A percentile compares a stretch with the other conserved stretches of the same genome.
Evolutionary conservation across 345 rosid genomes (phyloP).

Genomic region (Euphorbia peplus): DNA sequence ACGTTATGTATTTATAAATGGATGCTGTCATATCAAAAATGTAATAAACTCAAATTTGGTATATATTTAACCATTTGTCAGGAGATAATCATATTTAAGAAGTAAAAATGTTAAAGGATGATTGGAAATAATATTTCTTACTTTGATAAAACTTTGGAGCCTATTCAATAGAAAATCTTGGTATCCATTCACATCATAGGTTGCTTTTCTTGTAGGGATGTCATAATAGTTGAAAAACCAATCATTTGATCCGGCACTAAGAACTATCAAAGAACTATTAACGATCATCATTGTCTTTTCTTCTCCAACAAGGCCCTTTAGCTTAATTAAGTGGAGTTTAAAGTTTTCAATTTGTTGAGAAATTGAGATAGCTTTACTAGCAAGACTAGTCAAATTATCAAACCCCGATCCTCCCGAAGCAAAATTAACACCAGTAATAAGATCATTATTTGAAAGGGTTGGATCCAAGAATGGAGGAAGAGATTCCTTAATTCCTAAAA

Average conservation of each 20-base stretch:
- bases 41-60: no score
- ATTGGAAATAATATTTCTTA: no score
- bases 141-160: constrained; percentile 36
- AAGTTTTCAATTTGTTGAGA: constrained; percentile 41
- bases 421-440: constrained; percentile 40
- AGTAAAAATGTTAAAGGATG: no score
- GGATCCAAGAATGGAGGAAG: constrained; percentile 46
- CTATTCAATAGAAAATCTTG: constrained; percentile 42
- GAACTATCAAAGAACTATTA: constrained; percentile 35
- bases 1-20: no score
- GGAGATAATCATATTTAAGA: no score
- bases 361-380: constrained; percentile 31
- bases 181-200: constrained; percentile 36
- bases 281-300: constrained; percentile 39
- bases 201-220: constrained; percentile 28
- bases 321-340: constrained; percentile 33
- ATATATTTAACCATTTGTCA: no score
- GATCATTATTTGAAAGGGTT: constrained; percentile 19
- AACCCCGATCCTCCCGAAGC: constrained; percentile 47
- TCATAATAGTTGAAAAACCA: no score
- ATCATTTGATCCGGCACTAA: constrained; percentile 69
- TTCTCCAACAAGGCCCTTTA: constrained; percentile 32
- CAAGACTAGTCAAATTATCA: constrained; percentile 30
- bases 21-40: no score
- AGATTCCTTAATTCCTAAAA: no score